Conservation (phyloP, 2,329 filamentous ascomycete species). For the Emericellopsis atlantica region DNA sequence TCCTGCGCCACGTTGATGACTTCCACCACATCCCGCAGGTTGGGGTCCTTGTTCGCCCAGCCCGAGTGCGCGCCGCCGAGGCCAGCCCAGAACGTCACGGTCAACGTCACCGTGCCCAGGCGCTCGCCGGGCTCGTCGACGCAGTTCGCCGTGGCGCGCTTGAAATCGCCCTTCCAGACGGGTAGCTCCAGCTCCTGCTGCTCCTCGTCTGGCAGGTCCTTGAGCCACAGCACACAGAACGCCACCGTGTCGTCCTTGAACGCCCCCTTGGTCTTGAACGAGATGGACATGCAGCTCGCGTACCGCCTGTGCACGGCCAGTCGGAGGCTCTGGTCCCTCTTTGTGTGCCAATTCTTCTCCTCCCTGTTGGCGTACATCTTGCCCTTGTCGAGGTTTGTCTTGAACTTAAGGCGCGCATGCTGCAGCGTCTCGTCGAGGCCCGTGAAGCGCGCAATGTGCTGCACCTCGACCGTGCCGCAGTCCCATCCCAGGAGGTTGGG, state of each 20-base stretch:
- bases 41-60: conserved; percentile 19
- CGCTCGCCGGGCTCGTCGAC: conserved; percentile 30
- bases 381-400: conserved; percentile 41
- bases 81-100: conserved; percentile 20
- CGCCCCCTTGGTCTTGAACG: conserved; percentile 26
- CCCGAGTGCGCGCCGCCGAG: conserved; percentile 22
- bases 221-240: conserved; percentile 55
- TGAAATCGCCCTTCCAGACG: conserved; percentile 50
- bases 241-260: conserved; percentile 44
- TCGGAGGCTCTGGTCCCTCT: conserved; percentile 25
- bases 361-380: conserved; percentile 40
- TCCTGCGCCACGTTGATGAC: conserved; percentile 31
- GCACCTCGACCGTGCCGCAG: conserved; percentile 55
- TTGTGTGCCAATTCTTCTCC: conserved; percentile 39
- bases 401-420: conserved; percentile 43
- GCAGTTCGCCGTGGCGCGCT: conserved; percentile 32
- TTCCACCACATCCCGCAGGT: conserved; percentile 25
- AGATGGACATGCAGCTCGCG: conserved; percentile 38
- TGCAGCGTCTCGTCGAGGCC: conserved; percentile 31
- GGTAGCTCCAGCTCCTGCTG: conserved; percentile 42
- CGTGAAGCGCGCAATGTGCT: conserved; percentile 31
- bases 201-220: conserved; percentile 57
- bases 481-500: conserved; percentile 53
- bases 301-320: conserved; percentile 52
- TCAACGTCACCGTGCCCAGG: conserved; percentile 30